Evolutionary conservation across 352 stramenopile genomes (phyloP).

Genomic region (Pythium periplocum): DNA sequence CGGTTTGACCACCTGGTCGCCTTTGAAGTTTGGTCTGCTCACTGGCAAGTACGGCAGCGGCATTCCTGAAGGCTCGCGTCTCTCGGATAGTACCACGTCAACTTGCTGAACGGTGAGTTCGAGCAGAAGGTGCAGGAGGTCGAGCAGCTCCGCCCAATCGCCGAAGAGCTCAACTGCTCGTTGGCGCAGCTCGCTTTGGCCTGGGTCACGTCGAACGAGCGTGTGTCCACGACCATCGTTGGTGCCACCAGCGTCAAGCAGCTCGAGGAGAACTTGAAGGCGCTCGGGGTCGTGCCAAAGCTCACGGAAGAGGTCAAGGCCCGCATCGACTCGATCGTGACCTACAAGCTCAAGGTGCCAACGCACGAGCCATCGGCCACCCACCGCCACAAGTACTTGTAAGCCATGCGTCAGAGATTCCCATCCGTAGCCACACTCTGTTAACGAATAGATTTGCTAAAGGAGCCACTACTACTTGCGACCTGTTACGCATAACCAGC

Average conservation of each 20-base stretch:
- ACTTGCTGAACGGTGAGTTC: constrained; percentile 11
- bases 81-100: constrained; percentile 22
- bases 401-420: no score
- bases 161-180: constrained; percentile 27
- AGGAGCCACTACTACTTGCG: no score
- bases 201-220: constrained; percentile 35
- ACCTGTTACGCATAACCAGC: no score
- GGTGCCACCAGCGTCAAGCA: constrained; percentile 33
- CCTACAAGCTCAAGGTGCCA: constrained; percentile 15
- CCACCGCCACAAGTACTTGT: no score
- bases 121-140: constrained; percentile 10
- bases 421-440: no score
- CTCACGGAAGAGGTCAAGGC: constrained; percentile 33
- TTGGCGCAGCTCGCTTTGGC: constrained; percentile 35
- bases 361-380: not conserved
- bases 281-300: constrained; percentile 22
- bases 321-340: constrained; percentile 30
- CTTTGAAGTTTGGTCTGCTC: constrained; percentile 30
- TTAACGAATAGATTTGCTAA: no score
- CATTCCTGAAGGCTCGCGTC: constrained; percentile 14
- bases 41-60: constrained; percentile 40
- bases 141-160: constrained; percentile 17
- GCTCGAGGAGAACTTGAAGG: constrained; percentile 39
- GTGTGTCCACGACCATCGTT: constrained; percentile 33
- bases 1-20: constrained; percentile 34